Evolutionary conservation across 352 stramenopile genomes (phyloP), one percentile per base, ranked within the genome.

Genomic region (Aphanomyces euteiches): DNA sequence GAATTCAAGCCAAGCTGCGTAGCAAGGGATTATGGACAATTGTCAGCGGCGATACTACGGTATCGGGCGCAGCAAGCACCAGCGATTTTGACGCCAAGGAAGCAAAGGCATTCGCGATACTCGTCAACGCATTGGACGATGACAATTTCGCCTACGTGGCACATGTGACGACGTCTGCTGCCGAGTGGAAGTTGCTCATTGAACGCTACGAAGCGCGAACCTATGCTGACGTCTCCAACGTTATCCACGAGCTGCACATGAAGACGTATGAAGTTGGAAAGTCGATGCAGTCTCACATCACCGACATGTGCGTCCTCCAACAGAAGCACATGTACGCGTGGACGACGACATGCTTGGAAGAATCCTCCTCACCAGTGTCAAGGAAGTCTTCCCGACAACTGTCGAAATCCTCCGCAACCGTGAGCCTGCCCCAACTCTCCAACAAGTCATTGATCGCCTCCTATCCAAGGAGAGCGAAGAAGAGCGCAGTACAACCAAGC

Each of bases 331-430:
- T 58, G 50, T 28, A 19, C 19, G 15, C 17, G 50, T 58, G 8
- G 50, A 58, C 19, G 50, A 58, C 50, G 7, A 58, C 15, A 58
- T 58, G 50, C 50, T 58, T 1, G 50, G 50, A 8, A 8, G 21
- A 7, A 36, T 58, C 50, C 8, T 58, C 17, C 21, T 58, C 17
- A 58, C 50, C 7, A 58, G 50, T 19, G 50, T 58, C 17, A 58
- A 58, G 21, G 7, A 58, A 37, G 17, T 28, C 8, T 58, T 58
- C 50, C 50, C 50, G 21, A 58, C 50, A 1, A 58, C 50, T 12
- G 50, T 58, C 50, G 50, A 58, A 58, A 58, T 58, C 50, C 7
- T 58, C 13, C 50, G 50, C 7, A 36, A 8, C 50, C 50, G 50
- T 8, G 50, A 58, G 7, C 50, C 50, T 12, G 17, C 17, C 15